A percentile compares a stretch with the other conserved stretches of the same genome.
phyloP scores from a whole-genome alignment of 1,284 basidiomycete genomes.

The Mycena citricolor region DNA sequence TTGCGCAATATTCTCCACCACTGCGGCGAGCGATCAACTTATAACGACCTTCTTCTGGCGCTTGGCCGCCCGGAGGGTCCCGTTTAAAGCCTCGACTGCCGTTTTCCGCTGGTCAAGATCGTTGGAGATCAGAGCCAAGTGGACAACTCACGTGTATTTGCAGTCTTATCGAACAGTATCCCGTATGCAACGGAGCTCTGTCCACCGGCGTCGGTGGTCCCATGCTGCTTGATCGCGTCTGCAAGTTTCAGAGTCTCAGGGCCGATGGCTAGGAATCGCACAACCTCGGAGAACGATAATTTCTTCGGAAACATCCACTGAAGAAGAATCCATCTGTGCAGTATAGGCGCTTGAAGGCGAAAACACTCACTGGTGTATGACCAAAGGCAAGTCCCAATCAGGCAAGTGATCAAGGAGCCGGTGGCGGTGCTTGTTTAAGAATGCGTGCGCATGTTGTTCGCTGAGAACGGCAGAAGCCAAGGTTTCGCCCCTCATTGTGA shows the following conservation, averaged over 20 bases:
- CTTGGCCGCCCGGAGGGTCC: slow-evolving; percentile 44
- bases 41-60: slow-evolving; percentile 42
- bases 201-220: slow-evolving; percentile 37
- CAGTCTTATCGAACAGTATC: slow-evolving; percentile 44
- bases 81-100: slow-evolving; percentile 46
- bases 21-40: not conserved
- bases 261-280: not conserved
- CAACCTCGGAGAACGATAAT: slow-evolving; percentile 18
- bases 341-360: no score
- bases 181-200: slow-evolving; percentile 39
- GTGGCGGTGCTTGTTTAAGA: no score
- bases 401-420: no score
- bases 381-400: no score
- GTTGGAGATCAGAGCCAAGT: not conserved
- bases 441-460: no score
- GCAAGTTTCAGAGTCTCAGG: slow-evolving; percentile 3
- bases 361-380: no score
- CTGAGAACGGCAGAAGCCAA: no score
- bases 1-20: not conserved
- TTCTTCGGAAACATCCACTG: slow-evolving; percentile 20
- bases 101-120: not conserved
- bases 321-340: no score
- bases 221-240: slow-evolving; percentile 44
- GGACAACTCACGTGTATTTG: slow-evolving; percentile 37
- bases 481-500: no score